Conservation (phyloP, 306 rosid genomes). For the Pyrus communis region DNA sequence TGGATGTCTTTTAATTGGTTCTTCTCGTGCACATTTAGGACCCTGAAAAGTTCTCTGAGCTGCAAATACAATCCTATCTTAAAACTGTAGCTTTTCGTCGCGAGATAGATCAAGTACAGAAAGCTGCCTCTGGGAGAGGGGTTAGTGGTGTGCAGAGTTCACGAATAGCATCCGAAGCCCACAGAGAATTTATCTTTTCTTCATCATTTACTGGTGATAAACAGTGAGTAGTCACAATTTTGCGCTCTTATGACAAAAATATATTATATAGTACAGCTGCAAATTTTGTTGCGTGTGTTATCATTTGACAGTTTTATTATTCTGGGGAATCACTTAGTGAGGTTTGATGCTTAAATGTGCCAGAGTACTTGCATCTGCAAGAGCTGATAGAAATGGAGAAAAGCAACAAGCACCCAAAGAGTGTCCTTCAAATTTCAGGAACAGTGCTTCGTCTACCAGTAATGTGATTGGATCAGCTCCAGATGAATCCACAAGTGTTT, state of each 20-base stretch:
- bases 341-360: slow-evolving; percentile 19
- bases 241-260: slow-evolving; percentile 1
- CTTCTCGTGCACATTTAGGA: slow-evolving; percentile 42
- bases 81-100: slow-evolving; percentile 97
- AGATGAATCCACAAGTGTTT: slow-evolving; percentile 31
- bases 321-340: slow-evolving; percentile 2
- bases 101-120: slow-evolving; percentile 88
- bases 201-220: slow-evolving; percentile 88
- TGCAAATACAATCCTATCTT: slow-evolving; percentile 90
- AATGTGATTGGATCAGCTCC: slow-evolving; percentile 28
- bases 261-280: neutral
- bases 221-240: slow-evolving; percentile 48
- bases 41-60: slow-evolving; percentile 86
- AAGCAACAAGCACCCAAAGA: slow-evolving; percentile 27
- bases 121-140: slow-evolving; percentile 74
- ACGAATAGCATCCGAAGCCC: slow-evolving; percentile 85
- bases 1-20: slow-evolving; percentile 18
- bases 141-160: slow-evolving; percentile 85
- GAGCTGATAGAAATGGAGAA: slow-evolving; percentile 40
- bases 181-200: slow-evolving; percentile 87
- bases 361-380: slow-evolving; percentile 62
- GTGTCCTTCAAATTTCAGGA: slow-evolving; percentile 30
- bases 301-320: neutral
- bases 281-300: neutral
- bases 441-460: slow-evolving; percentile 25